Evolutionary conservation across 441 rosid species (phyloP).

Genomic region (Populus trichocarpa): DNA sequence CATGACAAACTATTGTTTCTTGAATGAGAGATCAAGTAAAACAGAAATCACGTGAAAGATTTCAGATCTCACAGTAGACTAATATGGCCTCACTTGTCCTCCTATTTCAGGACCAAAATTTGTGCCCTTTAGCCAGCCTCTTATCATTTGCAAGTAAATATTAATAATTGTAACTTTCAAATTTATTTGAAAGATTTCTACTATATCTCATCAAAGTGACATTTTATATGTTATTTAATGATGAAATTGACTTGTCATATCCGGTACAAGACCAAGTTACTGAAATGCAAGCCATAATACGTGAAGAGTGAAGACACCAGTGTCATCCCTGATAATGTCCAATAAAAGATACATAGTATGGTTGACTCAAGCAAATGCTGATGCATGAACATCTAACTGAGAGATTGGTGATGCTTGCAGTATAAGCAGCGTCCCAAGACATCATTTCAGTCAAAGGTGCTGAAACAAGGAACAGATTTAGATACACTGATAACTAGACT

Average conservation of each 20-base stretch:
- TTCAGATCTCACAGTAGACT: neutral
- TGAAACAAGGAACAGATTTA: neutral
- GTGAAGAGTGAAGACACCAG: neutral
- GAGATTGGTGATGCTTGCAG: neutral
- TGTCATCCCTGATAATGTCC: neutral
- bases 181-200: neutral
- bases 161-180: neutral
- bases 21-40: neutral
- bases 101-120: neutral
- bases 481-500: neutral
- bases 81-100: neutral
- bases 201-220: neutral
- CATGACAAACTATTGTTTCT: neutral
- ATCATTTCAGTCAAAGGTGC: neutral
- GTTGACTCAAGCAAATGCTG: neutral
- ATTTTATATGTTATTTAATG: neutral
- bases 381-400: neutral
- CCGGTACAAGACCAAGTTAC: neutral
- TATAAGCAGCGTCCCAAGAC: neutral
- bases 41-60: neutral
- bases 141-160: neutral
- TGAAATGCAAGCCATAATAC: neutral
- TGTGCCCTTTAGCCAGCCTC: neutral
- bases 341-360: neutral
- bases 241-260: neutral